Conservation (phyloP, 148 eudicot species). For the Camellia granthamiana region DNA sequence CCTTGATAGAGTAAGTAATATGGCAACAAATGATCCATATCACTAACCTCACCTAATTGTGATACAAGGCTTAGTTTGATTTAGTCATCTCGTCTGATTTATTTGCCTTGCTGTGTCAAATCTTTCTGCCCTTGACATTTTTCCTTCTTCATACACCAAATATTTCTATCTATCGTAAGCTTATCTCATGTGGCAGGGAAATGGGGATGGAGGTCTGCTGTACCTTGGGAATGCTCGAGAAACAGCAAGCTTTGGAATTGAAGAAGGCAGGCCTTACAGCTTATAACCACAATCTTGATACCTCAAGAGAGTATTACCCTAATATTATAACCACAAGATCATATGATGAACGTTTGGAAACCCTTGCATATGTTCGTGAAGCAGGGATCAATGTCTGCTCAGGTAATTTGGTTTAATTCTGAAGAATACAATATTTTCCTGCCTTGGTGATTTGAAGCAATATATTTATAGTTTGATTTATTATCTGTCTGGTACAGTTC, state of each 20-base stretch:
- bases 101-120: neutral
- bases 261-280: conserved; percentile 98
- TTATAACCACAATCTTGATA: conserved; percentile 97
- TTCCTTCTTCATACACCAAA: neutral
- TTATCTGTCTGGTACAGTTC: neutral
- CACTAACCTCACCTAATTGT: too few species aligned
- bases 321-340: conserved; percentile 89
- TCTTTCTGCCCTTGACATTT: neutral
- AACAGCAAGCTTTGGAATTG: conserved; percentile 89
- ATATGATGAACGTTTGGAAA: conserved; percentile 90
- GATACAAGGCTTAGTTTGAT: too few species aligned
- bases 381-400: conserved; percentile 97
- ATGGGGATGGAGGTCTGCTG: conserved; percentile 99
- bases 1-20: too few species aligned
- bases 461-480: neutral
- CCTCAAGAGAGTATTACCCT: conserved; percentile 95
- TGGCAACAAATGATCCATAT: too few species aligned
- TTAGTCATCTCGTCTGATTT: neutral
- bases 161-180: neutral
- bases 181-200: conserved; percentile 47
- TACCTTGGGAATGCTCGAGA: conserved; percentile 98
- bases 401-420: conserved; percentile 42
- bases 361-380: conserved; percentile 85
- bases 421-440: neutral
- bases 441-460: conserved; percentile 10